phyloP scores from a whole-genome alignment of 1,284 basidiomycete genomes.

The Mycena sp. region DNA sequence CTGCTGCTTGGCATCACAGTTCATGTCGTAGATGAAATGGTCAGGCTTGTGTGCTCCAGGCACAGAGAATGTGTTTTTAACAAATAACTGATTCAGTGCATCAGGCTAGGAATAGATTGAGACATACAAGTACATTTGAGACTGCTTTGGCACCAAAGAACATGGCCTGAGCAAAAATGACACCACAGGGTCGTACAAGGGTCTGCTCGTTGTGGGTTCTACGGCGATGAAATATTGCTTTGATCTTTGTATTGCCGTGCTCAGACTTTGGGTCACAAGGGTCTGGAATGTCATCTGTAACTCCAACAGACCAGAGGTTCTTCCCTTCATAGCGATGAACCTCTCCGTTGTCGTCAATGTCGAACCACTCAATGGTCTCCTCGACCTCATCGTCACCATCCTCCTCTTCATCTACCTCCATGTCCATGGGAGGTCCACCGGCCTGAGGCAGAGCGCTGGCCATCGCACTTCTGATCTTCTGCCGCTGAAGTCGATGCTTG shows the following conservation, averaged over 20 bases:
- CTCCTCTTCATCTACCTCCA: background rate
- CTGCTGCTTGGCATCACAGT: background rate
- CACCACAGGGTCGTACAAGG: background rate
- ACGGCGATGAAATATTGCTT: background rate
- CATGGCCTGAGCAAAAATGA: background rate
- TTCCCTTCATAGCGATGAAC: background rate
- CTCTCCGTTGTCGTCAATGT: background rate
- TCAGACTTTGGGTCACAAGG: too few species aligned
- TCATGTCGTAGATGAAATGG: slow-evolving; percentile 6
- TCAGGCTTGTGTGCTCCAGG: slow-evolving; percentile 15
- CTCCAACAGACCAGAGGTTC: background rate
- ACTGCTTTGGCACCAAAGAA: background rate
- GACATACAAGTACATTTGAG: background rate
- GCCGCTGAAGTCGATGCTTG: too few species aligned
- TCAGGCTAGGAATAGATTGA: background rate
- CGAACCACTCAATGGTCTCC: background rate
- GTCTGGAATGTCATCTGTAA: background rate
- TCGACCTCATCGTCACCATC: background rate
- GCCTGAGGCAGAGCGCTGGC: too few species aligned
- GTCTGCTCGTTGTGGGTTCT: background rate
- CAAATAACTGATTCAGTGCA: background rate
- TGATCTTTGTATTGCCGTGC: background rate
- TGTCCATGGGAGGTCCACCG: background rate
- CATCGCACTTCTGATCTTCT: too few species aligned
- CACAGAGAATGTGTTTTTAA: background rate